Base-by-base conservation (phyloP, 768 basidiomycete genomes). In the Podaxis pistillaris region DNA sequence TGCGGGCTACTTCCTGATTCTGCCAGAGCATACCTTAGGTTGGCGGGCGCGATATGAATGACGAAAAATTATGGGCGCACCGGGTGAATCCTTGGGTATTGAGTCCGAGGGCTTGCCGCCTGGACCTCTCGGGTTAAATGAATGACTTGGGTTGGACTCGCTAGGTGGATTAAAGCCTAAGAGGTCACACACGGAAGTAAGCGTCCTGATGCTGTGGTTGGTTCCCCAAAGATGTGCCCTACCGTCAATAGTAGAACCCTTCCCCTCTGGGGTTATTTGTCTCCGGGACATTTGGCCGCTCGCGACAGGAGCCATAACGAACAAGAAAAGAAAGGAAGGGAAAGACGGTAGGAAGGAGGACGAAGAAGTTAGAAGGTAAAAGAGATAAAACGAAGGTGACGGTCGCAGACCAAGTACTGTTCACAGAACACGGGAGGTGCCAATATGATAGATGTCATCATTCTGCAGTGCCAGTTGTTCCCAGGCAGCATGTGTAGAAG, bases 381-480 rank as follows among this genome's bases (percentile, higher is more conserved):
- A 54, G 36, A 28, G 30, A 22, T 12, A 54, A 33, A 26, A 40
- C 28, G 51, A 47, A 44, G 55, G 15, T 37, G 53, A 55, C 44
- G 60, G 52, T 47, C 52, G 47, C 52, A 55, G 53, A 47, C 52
- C 40, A 55, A 47, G n/a, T 15, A 50, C 22, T 19, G 33, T 52
- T 26, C 26, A 22, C 36, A 36, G 17, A 26, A 52, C 15, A 54
- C 12, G 37, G 8, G n/a, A 37, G 37, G 26, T 8, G 38, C 22
- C 30, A 28, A 5, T 24, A 60, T 60, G 58, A 60, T 60, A 52
- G 50, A 52, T 51, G 50, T 60, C 49, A 60, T 60, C 58, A 60
- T n/a, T 22, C 26, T 60, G 58, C 36, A 52, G 49, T 44, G 58
- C 36, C 19, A 30, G 24, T 37, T 56, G 54, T 26, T 40, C 54